A percentile compares a stretch with the other conserved stretches of the same genome.
phyloP scores from a whole-genome alignment of 2,329 filamentous ascomycete genomes.

The Aspergillus amoenus region DNA sequence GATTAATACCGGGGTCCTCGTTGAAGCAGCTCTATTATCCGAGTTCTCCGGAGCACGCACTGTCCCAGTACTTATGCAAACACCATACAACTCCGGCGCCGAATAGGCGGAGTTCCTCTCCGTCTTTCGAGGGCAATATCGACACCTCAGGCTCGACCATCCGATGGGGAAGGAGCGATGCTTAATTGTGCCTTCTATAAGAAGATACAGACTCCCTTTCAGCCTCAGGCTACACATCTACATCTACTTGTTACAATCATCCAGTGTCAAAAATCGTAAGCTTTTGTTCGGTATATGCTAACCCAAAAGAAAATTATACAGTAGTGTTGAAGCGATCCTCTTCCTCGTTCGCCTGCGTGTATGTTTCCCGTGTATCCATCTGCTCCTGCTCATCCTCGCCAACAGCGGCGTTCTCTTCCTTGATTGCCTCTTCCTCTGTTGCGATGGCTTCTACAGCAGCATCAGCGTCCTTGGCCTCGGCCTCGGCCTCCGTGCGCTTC shows the following conservation, averaged over 20 bases:
- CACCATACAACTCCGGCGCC: neutral
- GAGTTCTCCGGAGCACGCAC: no score
- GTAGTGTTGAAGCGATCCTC: conserved; percentile 50
- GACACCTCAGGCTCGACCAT: neutral
- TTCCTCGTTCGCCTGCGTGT: conserved; percentile 45
- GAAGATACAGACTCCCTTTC: no score
- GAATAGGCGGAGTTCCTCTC: neutral
- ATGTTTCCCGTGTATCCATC: conserved; percentile 44
- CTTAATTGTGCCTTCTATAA: no score
- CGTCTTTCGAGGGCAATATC: conserved; percentile 1
- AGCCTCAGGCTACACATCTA: no score
- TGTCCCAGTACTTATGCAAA: neutral
- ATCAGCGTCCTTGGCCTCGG: conserved; percentile 11
- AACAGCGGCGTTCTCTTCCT: conserved; percentile 39
- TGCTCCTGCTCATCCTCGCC: conserved; percentile 43
- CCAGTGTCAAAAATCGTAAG: neutral
- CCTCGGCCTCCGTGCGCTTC: conserved; percentile 23
- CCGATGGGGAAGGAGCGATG: neutral
- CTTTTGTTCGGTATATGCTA: conserved; percentile 10
- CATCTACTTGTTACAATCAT: neutral
- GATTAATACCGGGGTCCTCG: neutral
- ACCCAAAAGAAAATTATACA: conserved; percentile 33
- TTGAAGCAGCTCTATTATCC: no score
- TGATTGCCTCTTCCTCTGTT: conserved; percentile 38
- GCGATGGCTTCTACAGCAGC: conserved; percentile 17